phyloP scores from a whole-genome alignment of 2,329 filamentous ascomycete species.

The Colletotrichum musae region DNA sequence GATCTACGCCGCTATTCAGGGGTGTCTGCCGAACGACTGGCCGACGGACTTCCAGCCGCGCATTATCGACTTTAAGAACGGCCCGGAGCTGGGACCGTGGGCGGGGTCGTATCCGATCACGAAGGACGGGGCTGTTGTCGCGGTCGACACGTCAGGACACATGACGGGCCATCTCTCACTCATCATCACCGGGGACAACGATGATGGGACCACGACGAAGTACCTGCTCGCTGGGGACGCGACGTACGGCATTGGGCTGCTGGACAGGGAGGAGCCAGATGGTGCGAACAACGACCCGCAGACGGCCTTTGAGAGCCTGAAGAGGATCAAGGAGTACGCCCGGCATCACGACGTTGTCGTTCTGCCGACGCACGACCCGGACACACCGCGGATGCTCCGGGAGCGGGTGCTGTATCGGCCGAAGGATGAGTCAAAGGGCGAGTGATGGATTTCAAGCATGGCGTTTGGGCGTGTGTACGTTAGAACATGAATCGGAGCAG shows the following conservation, averaged over 20 bases:
- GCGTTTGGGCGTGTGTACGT: background rate
- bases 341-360: slow-evolving; percentile 46
- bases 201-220: slow-evolving; percentile 41
- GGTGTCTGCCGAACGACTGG: slow-evolving; percentile 50
- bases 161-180: slow-evolving; percentile 51
- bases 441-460: background rate
- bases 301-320: slow-evolving; percentile 48
- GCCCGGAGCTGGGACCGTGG: slow-evolving; percentile 48
- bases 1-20: slow-evolving; percentile 47
- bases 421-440: background rate
- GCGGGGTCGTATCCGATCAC: slow-evolving; percentile 47
- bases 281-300: slow-evolving; percentile 50
- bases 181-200: slow-evolving; percentile 38
- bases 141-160: slow-evolving; percentile 53
- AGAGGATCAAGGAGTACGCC: slow-evolving; percentile 50
- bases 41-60: slow-evolving; percentile 48
- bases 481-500: background rate
- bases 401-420: slow-evolving; percentile 33
- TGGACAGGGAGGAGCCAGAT: slow-evolving; percentile 51
- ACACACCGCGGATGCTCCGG: slow-evolving; percentile 22
- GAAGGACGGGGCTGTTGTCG: slow-evolving; percentile 47
- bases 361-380: slow-evolving; percentile 46
- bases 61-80: slow-evolving; percentile 46
- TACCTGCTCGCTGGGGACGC: slow-evolving; percentile 50
- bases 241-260: slow-evolving; percentile 48